Percentiles rank a stretch among this genome's conserved stretches.
phyloP scores from a whole-genome alignment of 768 basidiomycete genomes.

The Mycena pura region DNA sequence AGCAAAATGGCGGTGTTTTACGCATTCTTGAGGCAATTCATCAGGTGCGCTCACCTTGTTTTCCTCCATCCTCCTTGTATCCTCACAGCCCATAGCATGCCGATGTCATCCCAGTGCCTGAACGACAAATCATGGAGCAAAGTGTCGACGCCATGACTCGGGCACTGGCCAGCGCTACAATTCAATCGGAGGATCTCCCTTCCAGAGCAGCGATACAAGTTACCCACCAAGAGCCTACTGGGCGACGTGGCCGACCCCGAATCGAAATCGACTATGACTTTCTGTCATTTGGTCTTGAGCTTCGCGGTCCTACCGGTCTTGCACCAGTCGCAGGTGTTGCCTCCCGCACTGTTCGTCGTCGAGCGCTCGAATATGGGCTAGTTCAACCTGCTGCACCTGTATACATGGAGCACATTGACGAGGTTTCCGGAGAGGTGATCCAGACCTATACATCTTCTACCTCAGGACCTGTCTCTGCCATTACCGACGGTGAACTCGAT shows the following conservation, averaged over 20 bases:
- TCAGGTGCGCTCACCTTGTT: neutral
- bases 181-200: conserved; percentile 15
- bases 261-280: conserved; percentile 33
- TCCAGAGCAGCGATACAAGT: conserved; percentile 1
- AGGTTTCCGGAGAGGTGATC: conserved; percentile 2
- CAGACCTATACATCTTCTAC: conserved; percentile 22
- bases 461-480: conserved; percentile 22
- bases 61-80: neutral
- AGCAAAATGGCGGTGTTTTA: conserved; percentile 10
- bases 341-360: conserved; percentile 32
- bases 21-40: conserved; percentile 5
- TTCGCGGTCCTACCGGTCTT: conserved; percentile 30
- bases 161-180: conserved; percentile 9
- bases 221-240: conserved; percentile 6
- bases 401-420: conserved; percentile 11
- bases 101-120: conserved; percentile 8
- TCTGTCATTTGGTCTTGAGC: conserved; percentile 26
- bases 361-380: conserved; percentile 34
- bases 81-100: neutral
- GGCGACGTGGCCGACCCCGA: conserved; percentile 30
- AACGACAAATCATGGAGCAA: conserved; percentile 17
- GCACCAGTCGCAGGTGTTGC: conserved; percentile 27
- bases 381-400: conserved; percentile 30
- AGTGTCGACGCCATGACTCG: conserved; percentile 18
- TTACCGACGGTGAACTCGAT: conserved; percentile 32